These are phyloP conservation scores for Gossypium lobatum DNA, from an alignment of 441 rosid species.

Conservation along the genomic window DNA sequence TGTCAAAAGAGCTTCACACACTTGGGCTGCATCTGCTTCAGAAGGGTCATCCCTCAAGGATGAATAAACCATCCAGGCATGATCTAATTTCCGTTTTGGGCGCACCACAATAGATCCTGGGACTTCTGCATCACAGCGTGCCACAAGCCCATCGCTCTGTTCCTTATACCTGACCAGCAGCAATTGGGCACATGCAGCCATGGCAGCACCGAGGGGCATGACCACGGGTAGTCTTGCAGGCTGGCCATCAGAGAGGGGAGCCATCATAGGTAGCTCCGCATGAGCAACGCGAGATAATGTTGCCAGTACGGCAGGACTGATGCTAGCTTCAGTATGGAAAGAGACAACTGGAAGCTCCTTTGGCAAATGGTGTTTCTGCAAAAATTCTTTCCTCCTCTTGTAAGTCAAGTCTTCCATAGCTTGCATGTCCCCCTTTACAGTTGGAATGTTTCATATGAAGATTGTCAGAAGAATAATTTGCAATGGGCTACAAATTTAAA, in stretches of 20 bases:
- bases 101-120: slow-evolving; percentile 85
- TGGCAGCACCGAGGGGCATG: slow-evolving; percentile 90
- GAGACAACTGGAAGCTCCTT: slow-evolving; percentile 79
- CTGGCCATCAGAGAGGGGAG: slow-evolving; percentile 37
- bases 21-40: slow-evolving; percentile 78
- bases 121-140: slow-evolving; percentile 85
- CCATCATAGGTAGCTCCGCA: slow-evolving; percentile 61
- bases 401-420: slow-evolving; percentile 93
- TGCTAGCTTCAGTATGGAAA: slow-evolving; percentile 85
- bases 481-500: background rate
- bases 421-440: slow-evolving; percentile 77
- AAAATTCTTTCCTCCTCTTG: slow-evolving; percentile 72
- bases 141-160: slow-evolving; percentile 88
- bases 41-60: slow-evolving; percentile 61
- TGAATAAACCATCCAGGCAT: slow-evolving; percentile 97
- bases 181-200: slow-evolving; percentile 95
- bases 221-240: slow-evolving; percentile 73
- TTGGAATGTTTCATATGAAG: background rate
- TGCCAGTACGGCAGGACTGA: slow-evolving; percentile 70
- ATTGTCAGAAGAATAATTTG: background rate
- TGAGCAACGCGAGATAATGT: slow-evolving; percentile 85
- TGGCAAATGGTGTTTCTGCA: slow-evolving; percentile 63
- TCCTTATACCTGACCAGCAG: slow-evolving; percentile 76
- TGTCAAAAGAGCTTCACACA: slow-evolving; percentile 81
- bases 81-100: slow-evolving; percentile 76